Percentiles rank a stretch among this genome's conserved stretches.
phyloP scores from a whole-genome alignment of 306 rosid species.

The Carpinus viminea region DNA sequence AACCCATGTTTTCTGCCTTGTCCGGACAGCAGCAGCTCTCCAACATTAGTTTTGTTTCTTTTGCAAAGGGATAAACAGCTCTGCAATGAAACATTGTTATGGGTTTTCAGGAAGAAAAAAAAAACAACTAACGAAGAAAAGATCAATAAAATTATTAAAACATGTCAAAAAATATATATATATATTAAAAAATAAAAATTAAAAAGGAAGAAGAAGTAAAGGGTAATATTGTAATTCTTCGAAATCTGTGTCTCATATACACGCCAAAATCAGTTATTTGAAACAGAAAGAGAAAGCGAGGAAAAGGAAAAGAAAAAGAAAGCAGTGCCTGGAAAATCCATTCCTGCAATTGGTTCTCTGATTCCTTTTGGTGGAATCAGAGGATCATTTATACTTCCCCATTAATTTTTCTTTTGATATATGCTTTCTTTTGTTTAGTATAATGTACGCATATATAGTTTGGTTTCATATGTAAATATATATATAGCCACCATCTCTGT shows the following conservation, averaged over 20 bases:
- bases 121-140: too few species aligned
- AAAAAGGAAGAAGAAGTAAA: not conserved
- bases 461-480: not conserved
- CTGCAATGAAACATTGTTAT: too few species aligned
- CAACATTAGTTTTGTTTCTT: too few species aligned
- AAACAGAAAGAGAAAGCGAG: slow-evolving; percentile 34
- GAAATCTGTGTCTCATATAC: slow-evolving; percentile 8
- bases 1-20: too few species aligned
- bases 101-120: too few species aligned
- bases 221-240: slow-evolving; percentile 35
- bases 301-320: slow-evolving; percentile 24
- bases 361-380: slow-evolving; percentile 65
- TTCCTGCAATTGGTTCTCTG: slow-evolving; percentile 62
- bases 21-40: too few species aligned
- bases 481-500: slow-evolving; percentile 2
- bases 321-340: slow-evolving; percentile 26
- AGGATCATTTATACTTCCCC: slow-evolving; percentile 38
- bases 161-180: too few species aligned
- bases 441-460: not conserved
- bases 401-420: too few species aligned
- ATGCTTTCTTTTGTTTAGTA: not conserved
- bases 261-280: slow-evolving; percentile 42
- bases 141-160: not conserved
- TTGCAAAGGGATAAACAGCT: too few species aligned
- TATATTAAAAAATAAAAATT: not conserved